A percentile compares a stretch with the other conserved stretches of the same genome.
Conservation (phyloP, 1,284 basidiomycete species). For the Austroboletus rostrupii region DNA sequence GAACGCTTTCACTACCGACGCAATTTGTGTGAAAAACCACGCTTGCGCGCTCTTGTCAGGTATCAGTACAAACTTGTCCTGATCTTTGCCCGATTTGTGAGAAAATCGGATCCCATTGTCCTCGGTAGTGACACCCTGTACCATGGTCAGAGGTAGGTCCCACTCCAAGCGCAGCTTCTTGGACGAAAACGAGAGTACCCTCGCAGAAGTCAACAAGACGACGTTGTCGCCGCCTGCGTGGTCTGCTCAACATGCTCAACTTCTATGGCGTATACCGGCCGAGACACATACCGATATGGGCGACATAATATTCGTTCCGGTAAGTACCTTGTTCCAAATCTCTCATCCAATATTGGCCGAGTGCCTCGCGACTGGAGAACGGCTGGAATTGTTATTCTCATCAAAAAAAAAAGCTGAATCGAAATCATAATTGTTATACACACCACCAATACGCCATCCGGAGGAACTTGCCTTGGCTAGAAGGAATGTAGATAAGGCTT, state of each 20-base stretch:
- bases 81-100: slow-evolving; percentile 67
- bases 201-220: slow-evolving; percentile 75
- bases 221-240: slow-evolving; percentile 81
- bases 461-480: slow-evolving; percentile 81
- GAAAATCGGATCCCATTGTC: slow-evolving; percentile 86
- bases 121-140: slow-evolving; percentile 87
- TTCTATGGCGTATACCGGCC: slow-evolving; percentile 2
- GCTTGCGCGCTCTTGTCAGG: slow-evolving; percentile 68
- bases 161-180: slow-evolving; percentile 84
- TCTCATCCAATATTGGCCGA: slow-evolving; percentile 96
- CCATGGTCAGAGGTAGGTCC: slow-evolving; percentile 87
- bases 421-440: slow-evolving; percentile 27
- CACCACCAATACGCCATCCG: slow-evolving; percentile 83
- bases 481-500: neutral
- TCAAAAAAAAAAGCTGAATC: neutral
- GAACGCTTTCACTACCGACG: slow-evolving; percentile 68
- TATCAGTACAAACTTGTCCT: slow-evolving; percentile 74
- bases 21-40: slow-evolving; percentile 77
- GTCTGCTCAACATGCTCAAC: slow-evolving; percentile 42
- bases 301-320: slow-evolving; percentile 84
- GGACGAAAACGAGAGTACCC: slow-evolving; percentile 84
- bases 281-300: slow-evolving; percentile 71
- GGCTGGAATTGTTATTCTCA: slow-evolving; percentile 45
- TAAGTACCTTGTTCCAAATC: slow-evolving; percentile 87
- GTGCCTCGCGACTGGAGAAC: slow-evolving; percentile 84